A percentile compares a stretch with the other conserved stretches of the same genome.
Conservation (phyloP, 2,329 filamentous ascomycete species). For the Elsinoe fawcettii region DNA sequence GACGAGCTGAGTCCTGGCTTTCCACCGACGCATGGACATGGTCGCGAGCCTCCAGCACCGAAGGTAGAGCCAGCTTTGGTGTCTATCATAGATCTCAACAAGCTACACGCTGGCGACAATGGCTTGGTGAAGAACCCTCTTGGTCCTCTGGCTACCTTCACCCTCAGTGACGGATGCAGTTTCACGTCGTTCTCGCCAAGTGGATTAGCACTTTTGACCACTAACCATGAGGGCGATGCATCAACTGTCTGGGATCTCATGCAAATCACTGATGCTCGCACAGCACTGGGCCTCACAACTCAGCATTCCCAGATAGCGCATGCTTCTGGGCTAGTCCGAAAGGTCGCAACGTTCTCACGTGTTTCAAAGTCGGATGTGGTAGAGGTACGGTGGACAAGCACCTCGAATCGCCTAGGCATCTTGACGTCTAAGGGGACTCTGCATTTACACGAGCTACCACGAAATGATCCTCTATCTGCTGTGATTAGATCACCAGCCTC, state of each 20-base stretch:
- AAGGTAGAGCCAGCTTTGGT: conserved; percentile 62
- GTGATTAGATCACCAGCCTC: conserved; percentile 10
- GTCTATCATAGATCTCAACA: conserved; percentile 64
- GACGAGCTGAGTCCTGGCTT: conserved; percentile 36
- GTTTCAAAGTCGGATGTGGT: conserved; percentile 88
- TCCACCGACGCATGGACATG: conserved; percentile 65
- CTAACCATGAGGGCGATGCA: conserved; percentile 75
- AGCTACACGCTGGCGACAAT: conserved; percentile 43
- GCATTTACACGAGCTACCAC: conserved; percentile 79
- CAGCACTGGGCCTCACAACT: conserved; percentile 15
- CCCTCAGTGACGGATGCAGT: conserved; percentile 65
- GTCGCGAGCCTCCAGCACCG: conserved; percentile 47
- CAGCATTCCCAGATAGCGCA: conserved; percentile 14
- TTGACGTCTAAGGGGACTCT: conserved; percentile 93
- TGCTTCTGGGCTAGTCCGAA: conserved; percentile 50
- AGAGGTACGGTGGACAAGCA: conserved; percentile 81
- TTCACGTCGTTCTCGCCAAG: conserved; percentile 71
- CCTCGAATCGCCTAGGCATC: conserved; percentile 76
- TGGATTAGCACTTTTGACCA: conserved; percentile 66
- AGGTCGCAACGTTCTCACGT: conserved; percentile 80
- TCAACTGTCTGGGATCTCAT: conserved; percentile 77
- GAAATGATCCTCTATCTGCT: conserved; percentile 3
- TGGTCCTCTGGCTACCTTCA: conserved; percentile 63
- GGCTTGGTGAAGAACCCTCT: conserved; percentile 43
- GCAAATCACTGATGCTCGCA: conserved; percentile 42